phyloP scores from a whole-genome alignment of 495 filamentous ascomycete species.

The Podospora bellae-mahoneyi region DNA sequence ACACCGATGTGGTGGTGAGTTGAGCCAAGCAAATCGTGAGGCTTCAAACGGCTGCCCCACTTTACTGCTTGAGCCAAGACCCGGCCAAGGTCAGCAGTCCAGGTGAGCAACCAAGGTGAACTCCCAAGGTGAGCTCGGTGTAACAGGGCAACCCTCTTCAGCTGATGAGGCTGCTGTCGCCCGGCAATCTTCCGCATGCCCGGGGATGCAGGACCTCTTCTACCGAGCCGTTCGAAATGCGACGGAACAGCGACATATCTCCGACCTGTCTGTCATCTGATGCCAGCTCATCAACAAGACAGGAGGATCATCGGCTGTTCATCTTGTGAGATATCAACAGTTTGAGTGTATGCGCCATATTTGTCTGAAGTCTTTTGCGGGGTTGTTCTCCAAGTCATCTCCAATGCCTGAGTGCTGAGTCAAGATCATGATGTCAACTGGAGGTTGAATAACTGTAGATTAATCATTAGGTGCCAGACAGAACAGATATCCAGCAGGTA shows the following conservation, averaged over 20 bases:
- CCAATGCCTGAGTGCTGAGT: background rate
- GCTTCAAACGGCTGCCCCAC: conserved; percentile 5
- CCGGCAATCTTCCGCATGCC: background rate
- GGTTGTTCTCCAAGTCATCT: background rate
- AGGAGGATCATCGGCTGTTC: background rate
- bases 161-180: conserved; percentile 1
- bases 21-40: conserved; percentile 11
- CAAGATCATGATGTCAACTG: background rate
- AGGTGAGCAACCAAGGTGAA: background rate
- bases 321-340: background rate
- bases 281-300: background rate
- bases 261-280: conserved; percentile 1
- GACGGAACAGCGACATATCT: conserved; percentile 13
- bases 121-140: background rate
- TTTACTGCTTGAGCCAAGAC: background rate
- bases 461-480: too few relatives aligned
- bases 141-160: conserved; percentile 2
- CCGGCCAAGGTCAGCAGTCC: background rate
- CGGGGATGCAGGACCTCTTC: conserved; percentile 5
- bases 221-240: conserved; percentile 9
- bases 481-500: background rate
- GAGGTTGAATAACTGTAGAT: too few relatives aligned
- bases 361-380: background rate
- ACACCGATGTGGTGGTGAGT: background rate
- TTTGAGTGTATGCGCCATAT: too few relatives aligned